Evolutionary conservation across 2,329 filamentous ascomycete genomes (phyloP), one percentile per base, ranked within the genome.

Genomic region (Penicillium occitanis): DNA sequence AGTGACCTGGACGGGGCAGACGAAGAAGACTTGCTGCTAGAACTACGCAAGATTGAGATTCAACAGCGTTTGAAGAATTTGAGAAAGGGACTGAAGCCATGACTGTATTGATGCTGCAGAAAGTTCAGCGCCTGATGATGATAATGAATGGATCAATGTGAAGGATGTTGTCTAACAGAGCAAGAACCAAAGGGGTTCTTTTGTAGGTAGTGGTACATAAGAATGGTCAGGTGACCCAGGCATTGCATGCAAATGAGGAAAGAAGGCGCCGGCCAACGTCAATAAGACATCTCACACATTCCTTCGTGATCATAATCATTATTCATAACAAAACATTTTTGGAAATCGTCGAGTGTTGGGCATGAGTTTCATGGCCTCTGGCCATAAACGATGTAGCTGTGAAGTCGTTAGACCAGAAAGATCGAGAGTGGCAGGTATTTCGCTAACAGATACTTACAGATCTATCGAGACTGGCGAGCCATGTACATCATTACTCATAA

Each of bases 21-120:
- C 53, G 76, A 78, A 61, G 76, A 78, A 33, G 75, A 77, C 65
- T 63, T 78, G 55, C 72, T 73, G 10, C 66, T 78, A 61, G 76
- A 78, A 65, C 55, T 78, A 30, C 70, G 75, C 25, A 76, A 73
- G 63, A 68, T 78, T 44, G 75, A 78, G 67, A 74, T 78, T 55
- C 58, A 77, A 37, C 75, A 77, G 67, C 70, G 69, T 66, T 61
- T 78, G 46, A 77, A 76, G 70, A 74, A 69, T 37, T 44, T 77
- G 55, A 68, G 69, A 46, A 67, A 50, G 48, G 30, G 28, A 30
- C 28, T 19, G n/a, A 66, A 44, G 25, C n/a, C 55, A 57, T 64
- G 48, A 50, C 40, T 58, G 37, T 35, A 8, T 57, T 37, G 33
- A 40, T 13, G 33, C 33, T 37, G n/a, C 53, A 37, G 35, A 5